Evolutionary conservation across 805 yeast genomes (phyloP), one percentile per base, ranked within the genome.

Genomic region (Cephaloascus fragrans): DNA sequence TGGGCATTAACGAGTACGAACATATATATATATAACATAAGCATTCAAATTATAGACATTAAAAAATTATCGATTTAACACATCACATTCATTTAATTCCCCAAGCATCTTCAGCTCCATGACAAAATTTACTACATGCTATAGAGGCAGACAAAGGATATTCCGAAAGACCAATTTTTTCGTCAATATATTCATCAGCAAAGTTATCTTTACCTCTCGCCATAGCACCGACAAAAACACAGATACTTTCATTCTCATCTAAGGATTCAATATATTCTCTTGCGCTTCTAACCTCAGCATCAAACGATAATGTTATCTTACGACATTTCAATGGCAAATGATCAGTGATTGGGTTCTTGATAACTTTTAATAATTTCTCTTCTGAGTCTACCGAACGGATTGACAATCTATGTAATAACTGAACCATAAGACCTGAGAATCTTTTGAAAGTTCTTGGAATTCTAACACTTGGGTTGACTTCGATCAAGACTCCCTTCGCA

Each of bases 151-250:
- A 84, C 45, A 93, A 73, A 38, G 98, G 95, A 60, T 89, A 93
- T 53, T 90, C 88, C 28, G 97, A 87, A 41, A 93, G 80, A 50
- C 97, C 97, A 43, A 93, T 83, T 56, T 90, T 93, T 61, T 93
- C 97, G 59, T 93, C 97, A 34, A 90, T 95, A 55, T 61, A 90
- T 61, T 89, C 97, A 60, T 93, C 98, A 18, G 98, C 98, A 62
- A 93, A 93, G 50, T 80, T 88, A 62, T 93, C 98, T 57, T 83
- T 83, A 55, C 98, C 98, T 61, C 97, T 80, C 17, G 98, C 98
- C 96, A 93, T 93, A 36, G 98, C 96, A 56, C 98, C 98, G 36
- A 93, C 97, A 61, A 93, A 93, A 19, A 93, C 97, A 71, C 98
- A 93, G 50, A 93, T 80, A 55, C 95, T 84, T 66, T 93, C 96